These are phyloP conservation scores for Trichophyton rubrum DNA, from an alignment of 2,329 filamentous ascomycete species.

Conservation along the genomic window DNA sequence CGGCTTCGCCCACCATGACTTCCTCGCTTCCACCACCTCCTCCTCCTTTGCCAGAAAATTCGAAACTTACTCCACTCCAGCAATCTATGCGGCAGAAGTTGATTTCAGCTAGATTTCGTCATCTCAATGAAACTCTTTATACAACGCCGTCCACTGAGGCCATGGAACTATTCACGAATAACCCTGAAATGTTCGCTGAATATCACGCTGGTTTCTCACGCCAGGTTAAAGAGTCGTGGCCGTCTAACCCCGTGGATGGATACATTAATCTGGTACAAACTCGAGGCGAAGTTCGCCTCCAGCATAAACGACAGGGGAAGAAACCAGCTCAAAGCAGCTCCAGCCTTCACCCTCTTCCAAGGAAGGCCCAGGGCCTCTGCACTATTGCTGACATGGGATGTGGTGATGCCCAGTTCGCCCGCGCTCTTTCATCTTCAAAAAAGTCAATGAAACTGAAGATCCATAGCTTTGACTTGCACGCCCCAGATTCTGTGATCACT, in stretches of 20 bases:
- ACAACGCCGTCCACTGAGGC: constrained; percentile 76
- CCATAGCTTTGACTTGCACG: constrained; percentile 76
- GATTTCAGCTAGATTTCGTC: constrained; percentile 86
- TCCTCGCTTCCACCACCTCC: constrained; percentile 1
- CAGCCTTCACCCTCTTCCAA: constrained; percentile 46
- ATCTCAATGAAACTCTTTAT: constrained; percentile 94
- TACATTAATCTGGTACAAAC: constrained; percentile 61
- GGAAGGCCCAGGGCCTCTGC: constrained; percentile 54
- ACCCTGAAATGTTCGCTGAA: constrained; percentile 87
- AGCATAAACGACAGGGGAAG: constrained; percentile 32
- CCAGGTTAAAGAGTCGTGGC: constrained; percentile 83
- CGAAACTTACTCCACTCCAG: constrained; percentile 81
- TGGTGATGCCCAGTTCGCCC: constrained; percentile 73
- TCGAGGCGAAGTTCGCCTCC: constrained; percentile 45
- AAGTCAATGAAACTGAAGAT: constrained; percentile 61
- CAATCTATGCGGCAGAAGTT: constrained; percentile 90
- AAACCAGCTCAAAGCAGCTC: constrained; percentile 17
- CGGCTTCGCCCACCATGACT: constrained; percentile 14
- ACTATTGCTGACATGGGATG: constrained; percentile 87
- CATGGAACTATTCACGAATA: constrained; percentile 67
- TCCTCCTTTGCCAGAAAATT: constrained; percentile 31
- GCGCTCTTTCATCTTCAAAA: constrained; percentile 47
- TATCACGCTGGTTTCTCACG: constrained; percentile 95
- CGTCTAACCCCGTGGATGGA: constrained; percentile 84
- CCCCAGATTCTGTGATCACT: constrained; percentile 63